Evolutionary conservation across 345 rosid species (phyloP), one percentile per base, ranked within the genome.

Genomic region (Balakata baccata): DNA sequence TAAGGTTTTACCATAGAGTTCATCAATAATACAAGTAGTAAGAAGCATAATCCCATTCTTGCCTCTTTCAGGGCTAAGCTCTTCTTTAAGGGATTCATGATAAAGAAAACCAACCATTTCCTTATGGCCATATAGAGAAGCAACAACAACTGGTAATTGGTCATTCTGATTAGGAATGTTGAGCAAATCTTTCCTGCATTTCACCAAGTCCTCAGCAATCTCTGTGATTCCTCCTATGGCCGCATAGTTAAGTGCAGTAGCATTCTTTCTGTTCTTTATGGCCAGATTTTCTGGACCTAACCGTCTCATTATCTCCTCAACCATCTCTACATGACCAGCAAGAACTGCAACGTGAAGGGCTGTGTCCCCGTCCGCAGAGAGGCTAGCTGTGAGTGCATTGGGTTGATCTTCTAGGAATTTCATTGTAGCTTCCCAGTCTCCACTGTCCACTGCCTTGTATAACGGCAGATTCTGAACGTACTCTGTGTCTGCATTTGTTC

Each of bases 201-300:
- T 23, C 52, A 89, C 90, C 79, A 91, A 79, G 76, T 74, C 78
- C 74, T 85, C 86, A 0, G 91, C 89, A 25, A 90, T 90, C 65
- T 74, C 79, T 9, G 84, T 80, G 69, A 79, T 80, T 4, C 96
- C 96, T 74, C 96, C 96, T 1, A 86, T 86, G 8, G 91, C 91
- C 2, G 96, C 96, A 69, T 82, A 90, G 68, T 80, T 79, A 51
- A 90, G 90, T 17, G 96, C 87, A 0, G 96, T 90, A 65, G 87
- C 84, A 52, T 85, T 84, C 5, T 34, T 63, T 29, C 77, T 83
- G 78, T 83, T 83, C 70, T 66, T 78, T 38, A 74, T 77, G 56
- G 38, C 71, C 57, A 90, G 66, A 11, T 76, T 76, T 25, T 58
- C 58, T 12, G 62, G 34, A 1, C 62, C 65, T 64, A 85, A 74